Evolutionary conservation across 306 rosid species (phyloP).

Genomic region (Prosopis cineraria): DNA sequence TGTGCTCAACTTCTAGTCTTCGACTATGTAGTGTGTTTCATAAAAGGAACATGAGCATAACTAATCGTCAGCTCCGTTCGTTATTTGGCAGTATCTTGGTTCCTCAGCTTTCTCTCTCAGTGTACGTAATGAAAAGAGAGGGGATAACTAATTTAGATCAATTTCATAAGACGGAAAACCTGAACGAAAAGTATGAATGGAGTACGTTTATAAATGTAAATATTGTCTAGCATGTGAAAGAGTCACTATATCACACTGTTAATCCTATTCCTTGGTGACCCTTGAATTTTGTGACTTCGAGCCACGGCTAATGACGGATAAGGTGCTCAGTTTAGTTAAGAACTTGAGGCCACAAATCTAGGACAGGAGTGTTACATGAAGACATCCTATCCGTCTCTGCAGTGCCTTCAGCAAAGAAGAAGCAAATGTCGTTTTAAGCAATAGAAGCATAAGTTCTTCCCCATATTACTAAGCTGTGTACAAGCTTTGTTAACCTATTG

Average conservation of each 20-base stretch:
- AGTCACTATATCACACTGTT: background rate
- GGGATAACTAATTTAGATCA: background rate
- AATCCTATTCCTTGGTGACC: too few relatives aligned
- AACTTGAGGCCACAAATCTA: background rate
- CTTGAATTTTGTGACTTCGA: background rate
- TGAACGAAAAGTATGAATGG: background rate
- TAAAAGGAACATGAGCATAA: background rate
- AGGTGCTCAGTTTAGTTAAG: background rate
- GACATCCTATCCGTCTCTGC: background rate
- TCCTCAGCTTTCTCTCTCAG: background rate
- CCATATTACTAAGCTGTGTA: background rate
- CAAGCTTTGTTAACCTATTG: background rate
- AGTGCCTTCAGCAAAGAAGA: background rate
- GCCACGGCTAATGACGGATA: background rate
- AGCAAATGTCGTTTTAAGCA: background rate
- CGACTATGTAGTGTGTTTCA: background rate
- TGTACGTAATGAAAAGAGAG: background rate
- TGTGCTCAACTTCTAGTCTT: too few relatives aligned
- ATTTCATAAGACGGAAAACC: background rate
- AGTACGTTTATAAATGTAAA: background rate
- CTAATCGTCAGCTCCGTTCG: background rate
- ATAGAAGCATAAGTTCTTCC: background rate
- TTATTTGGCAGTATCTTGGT: background rate
- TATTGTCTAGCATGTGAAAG: conserved; percentile 7
- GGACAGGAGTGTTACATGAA: background rate